Base-by-base conservation (phyloP, 768 basidiomycete species). In the Goffeauzyma gilvescens region DNA sequence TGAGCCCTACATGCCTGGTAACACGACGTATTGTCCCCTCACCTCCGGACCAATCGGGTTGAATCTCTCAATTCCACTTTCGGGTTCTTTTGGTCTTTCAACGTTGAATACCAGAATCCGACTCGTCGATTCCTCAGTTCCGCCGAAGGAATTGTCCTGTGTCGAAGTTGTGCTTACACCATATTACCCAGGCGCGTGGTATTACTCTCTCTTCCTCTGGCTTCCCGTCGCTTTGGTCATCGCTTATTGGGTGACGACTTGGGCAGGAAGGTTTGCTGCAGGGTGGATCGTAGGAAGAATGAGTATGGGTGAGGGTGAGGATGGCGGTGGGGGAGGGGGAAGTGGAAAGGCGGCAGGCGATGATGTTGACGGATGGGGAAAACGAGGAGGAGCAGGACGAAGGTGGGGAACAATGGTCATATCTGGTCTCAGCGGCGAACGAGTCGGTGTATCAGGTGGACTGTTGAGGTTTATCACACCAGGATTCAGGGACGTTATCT, bases 401-500 rank as follows among this genome's bases (percentile, higher is more conserved):
- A 79, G 87, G 56, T 81, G 81, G 63, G 76, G 87, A 5, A 84
- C 84, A 53, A 78, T 95, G 53, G 66, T 90, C 30, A 81, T 85
- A 15, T 89, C 87, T 64, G 85, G 87, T 0, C 75, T 90, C 52
- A 87, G 86, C 42, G 93, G 90, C 5, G 86, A 89, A 60, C 72
- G 81, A 27, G 69, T 96, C 27, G 76, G 84, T 3, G 73, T 77
- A 20, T 79, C 79, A 15, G 83, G 84, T 13, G 83, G 84, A 0
- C 68, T 96, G 40, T 71, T 93, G 66, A 70, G 89, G 39, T 96
- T 87, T 57, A 78, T 79, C 52, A 90, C 93, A 0, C 90, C 93
- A 2, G 84, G 85, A 5, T 66, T 89, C 66, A 71, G 87, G 41
- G 93, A 98, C 62, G 72, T 98, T 38, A 72, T 95, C 38, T 81